phyloP scores from a whole-genome alignment of 306 rosid species.

The Gastrolobium villosum region DNA sequence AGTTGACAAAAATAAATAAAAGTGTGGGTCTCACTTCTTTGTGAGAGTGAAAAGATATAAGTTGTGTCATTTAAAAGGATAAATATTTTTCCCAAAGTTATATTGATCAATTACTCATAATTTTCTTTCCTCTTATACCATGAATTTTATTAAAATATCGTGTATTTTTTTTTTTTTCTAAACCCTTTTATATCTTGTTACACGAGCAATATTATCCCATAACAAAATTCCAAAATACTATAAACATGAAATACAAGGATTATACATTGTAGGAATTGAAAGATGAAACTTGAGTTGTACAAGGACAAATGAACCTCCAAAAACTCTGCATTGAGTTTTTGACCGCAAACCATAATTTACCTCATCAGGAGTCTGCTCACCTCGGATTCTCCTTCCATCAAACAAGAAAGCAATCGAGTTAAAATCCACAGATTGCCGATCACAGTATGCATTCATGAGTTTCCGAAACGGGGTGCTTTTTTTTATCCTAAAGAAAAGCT shows the following conservation, averaged over 20 bases:
- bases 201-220: too few species aligned
- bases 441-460: conserved; percentile 76
- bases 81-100: too few species aligned
- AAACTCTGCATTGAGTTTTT: neutral
- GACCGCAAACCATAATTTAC: conserved; percentile 44
- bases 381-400: conserved; percentile 72
- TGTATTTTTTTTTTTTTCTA: too few species aligned
- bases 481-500: conserved; percentile 68
- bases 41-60: too few species aligned
- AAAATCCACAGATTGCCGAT: conserved; percentile 61
- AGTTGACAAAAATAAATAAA: too few species aligned
- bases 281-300: neutral
- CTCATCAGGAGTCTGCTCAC: conserved; percentile 77
- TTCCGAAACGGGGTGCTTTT: conserved; percentile 65
- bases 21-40: too few species aligned
- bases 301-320: neutral
- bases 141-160: too few species aligned
- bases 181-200: too few species aligned
- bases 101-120: too few species aligned
- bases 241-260: neutral
- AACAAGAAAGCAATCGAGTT: conserved; percentile 79
- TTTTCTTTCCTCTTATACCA: too few species aligned
- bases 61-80: too few species aligned
- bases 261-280: neutral
- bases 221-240: neutral